phyloP scores from a whole-genome alignment of 2,329 filamentous ascomycete genomes.

The Fusarium temperatum region DNA sequence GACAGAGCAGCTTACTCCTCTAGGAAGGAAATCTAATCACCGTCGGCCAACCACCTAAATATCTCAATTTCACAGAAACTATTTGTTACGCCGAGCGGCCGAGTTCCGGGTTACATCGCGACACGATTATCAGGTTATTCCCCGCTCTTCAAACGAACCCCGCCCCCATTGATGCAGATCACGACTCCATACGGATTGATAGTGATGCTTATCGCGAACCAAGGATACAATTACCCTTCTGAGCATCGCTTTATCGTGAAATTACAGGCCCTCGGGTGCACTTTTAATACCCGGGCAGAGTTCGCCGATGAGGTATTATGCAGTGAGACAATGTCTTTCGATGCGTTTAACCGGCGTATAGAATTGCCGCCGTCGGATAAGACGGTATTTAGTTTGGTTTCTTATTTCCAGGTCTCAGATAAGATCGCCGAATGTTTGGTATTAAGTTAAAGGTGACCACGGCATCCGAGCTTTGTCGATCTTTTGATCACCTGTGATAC shows the following conservation, averaged over 20 bases:
- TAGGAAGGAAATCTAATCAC: not conserved
- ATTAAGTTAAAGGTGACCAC: not conserved
- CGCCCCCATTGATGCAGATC: not conserved
- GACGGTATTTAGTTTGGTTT: not conserved
- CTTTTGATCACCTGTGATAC: not conserved
- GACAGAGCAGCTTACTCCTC: not conserved
- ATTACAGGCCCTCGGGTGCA: not conserved
- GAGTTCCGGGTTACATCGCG: not conserved
- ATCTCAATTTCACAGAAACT: not conserved
- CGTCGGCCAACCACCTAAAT: not conserved
- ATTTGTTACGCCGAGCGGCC: not conserved
- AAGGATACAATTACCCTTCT: not conserved
- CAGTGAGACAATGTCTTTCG: rapidly evolving
- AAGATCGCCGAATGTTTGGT: not conserved
- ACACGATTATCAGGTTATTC: not conserved
- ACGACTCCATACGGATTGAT: not conserved
- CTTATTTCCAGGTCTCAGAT: not conserved
- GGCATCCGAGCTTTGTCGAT: not conserved
- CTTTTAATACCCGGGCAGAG: not conserved
- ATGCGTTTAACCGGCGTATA: not conserved
- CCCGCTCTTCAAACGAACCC: not conserved
- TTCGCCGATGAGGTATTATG: not conserved
- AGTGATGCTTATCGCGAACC: not conserved
- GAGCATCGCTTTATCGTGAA: not conserved
- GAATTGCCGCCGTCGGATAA: not conserved